Conservation (phyloP, 257 asterid genomes). For the Plantago ovata region DNA sequence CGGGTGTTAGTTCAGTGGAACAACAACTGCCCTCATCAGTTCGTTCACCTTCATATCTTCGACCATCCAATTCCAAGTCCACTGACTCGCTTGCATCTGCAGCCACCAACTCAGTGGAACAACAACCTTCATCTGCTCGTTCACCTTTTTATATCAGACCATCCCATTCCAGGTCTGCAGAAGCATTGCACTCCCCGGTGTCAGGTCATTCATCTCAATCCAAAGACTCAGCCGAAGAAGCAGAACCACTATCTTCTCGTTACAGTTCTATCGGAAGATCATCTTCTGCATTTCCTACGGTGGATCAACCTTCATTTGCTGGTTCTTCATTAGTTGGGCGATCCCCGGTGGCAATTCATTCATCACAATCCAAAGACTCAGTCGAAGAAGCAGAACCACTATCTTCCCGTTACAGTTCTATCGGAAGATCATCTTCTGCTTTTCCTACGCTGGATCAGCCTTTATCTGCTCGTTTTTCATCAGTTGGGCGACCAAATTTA, state of each 20-base stretch:
- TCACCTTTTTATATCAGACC: too few relatives aligned
- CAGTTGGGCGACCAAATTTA: slow-evolving; percentile 42
- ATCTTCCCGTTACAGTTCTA: too few relatives aligned
- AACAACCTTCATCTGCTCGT: too few relatives aligned
- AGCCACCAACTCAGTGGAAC: too few relatives aligned
- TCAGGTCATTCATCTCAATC: slow-evolving; percentile 26
- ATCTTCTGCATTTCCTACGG: slow-evolving; percentile 23
- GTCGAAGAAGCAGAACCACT: too few relatives aligned
- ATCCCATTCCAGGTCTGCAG: slow-evolving; percentile 13
- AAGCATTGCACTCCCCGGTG: slow-evolving; percentile 21
- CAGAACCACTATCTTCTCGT: slow-evolving; percentile 50
- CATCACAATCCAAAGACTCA: too few relatives aligned
- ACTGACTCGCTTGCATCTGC: slow-evolving; percentile 16
- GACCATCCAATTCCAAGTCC: slow-evolving; percentile 24
- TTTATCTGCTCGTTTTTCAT: too few relatives aligned
- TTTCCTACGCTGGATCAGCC: too few relatives aligned
- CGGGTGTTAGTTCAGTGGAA: slow-evolving; percentile 31
- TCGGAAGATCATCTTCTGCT: too few relatives aligned
- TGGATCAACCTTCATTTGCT: slow-evolving; percentile 76
- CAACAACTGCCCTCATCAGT: slow-evolving; percentile 42
- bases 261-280: slow-evolving; percentile 41
- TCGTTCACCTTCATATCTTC: slow-evolving; percentile 30
- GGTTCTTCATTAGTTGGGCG: too few relatives aligned
- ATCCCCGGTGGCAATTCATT: too few relatives aligned
- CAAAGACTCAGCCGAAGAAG: slow-evolving; percentile 35